Evolutionary conservation across 2,329 filamentous ascomycete species (phyloP).

Genomic region (Hymenotorrendiella dingleyae): DNA sequence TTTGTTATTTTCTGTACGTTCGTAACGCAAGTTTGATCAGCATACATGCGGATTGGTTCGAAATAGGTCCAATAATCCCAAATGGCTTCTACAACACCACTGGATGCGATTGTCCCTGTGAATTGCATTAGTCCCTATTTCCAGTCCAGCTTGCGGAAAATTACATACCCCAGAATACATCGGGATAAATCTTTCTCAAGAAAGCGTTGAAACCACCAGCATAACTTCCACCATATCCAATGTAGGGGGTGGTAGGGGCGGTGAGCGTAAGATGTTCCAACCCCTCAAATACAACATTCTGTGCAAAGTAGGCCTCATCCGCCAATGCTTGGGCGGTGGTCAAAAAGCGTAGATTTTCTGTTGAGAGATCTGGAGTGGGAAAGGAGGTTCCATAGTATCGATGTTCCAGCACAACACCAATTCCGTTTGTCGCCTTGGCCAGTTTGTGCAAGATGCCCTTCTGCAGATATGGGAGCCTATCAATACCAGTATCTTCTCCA

Average conservation of each 20-base stretch:
- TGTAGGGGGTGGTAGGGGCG: conserved; percentile 60
- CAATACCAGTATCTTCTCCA: conserved; percentile 63
- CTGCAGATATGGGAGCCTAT: conserved; percentile 62
- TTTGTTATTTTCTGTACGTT: conserved; percentile 56
- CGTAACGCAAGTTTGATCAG: conserved; percentile 56
- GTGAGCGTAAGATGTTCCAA: conserved; percentile 63
- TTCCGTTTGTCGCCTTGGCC: conserved; percentile 62
- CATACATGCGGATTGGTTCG: conserved; percentile 51
- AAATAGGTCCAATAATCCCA: conserved; percentile 68
- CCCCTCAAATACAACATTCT: conserved; percentile 64
- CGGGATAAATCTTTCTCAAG: conserved; percentile 68
- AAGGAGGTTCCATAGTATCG: conserved; percentile 79
- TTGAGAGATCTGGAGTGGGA: conserved; percentile 59
- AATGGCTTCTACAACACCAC: conserved; percentile 71
- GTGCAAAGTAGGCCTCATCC: conserved; percentile 75
- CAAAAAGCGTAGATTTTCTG: conserved; percentile 70
- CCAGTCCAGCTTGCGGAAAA: too few relatives aligned
- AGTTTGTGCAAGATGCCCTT: conserved; percentile 73
- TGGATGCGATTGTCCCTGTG: conserved; percentile 63
- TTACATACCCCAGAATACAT: conserved; percentile 61
- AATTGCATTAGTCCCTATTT: too few relatives aligned
- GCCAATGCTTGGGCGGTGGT: conserved; percentile 78
- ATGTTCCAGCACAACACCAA: conserved; percentile 80
- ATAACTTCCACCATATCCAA: conserved; percentile 80
- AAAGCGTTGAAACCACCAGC: conserved; percentile 76